A percentile compares a stretch with the other conserved stretches of the same genome.
phyloP scores from a whole-genome alignment of 345 rosid genomes.

The Gossypium sturtianum region DNA sequence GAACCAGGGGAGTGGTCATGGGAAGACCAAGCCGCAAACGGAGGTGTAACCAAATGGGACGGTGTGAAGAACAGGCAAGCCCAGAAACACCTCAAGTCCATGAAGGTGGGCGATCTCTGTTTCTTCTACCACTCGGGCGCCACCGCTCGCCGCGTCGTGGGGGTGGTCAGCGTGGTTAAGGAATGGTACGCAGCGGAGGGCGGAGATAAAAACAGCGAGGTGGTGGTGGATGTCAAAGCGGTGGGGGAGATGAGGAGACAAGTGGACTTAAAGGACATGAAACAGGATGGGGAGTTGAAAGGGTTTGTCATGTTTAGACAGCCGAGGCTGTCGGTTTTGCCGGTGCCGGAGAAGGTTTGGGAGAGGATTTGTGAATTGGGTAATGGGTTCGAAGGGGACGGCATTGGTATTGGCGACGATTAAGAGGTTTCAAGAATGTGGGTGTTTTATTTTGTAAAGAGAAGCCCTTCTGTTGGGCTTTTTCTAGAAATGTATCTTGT shows the following conservation, averaged over 20 bases:
- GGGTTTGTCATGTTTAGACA: slow-evolving; percentile 66
- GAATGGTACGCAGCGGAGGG: slow-evolving; percentile 51
- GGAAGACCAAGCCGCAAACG: slow-evolving; percentile 80
- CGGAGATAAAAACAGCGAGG: slow-evolving; percentile 22
- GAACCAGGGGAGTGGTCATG: slow-evolving; percentile 98
- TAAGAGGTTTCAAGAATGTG: background rate
- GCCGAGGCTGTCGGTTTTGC: slow-evolving; percentile 89
- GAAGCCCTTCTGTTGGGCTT: background rate
- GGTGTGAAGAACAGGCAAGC: slow-evolving; percentile 95
- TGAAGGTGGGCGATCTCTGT: slow-evolving; percentile 67
- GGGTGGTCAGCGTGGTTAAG: slow-evolving; percentile 63
- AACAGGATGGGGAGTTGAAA: slow-evolving; percentile 48
- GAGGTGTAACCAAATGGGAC: slow-evolving; percentile 74
- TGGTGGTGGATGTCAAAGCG: slow-evolving; percentile 70
- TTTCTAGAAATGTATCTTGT: background rate
- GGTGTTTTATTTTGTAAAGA: background rate
- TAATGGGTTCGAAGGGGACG: slow-evolving; percentile 79
- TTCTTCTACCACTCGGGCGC: slow-evolving; percentile 94
- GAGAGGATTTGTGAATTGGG: slow-evolving; percentile 63
- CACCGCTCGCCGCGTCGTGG: slow-evolving; percentile 63
- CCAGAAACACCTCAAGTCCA: slow-evolving; percentile 71
- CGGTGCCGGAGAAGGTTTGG: slow-evolving; percentile 60
- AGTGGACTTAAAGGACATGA: slow-evolving; percentile 80
- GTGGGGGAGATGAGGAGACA: slow-evolving; percentile 71
- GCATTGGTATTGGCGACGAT: slow-evolving; percentile 1